A percentile compares a stretch with the other conserved stretches of the same genome.
phyloP scores from a whole-genome alignment of 108 stramenopile genomes.

The Cyclotella baltica region DNA sequence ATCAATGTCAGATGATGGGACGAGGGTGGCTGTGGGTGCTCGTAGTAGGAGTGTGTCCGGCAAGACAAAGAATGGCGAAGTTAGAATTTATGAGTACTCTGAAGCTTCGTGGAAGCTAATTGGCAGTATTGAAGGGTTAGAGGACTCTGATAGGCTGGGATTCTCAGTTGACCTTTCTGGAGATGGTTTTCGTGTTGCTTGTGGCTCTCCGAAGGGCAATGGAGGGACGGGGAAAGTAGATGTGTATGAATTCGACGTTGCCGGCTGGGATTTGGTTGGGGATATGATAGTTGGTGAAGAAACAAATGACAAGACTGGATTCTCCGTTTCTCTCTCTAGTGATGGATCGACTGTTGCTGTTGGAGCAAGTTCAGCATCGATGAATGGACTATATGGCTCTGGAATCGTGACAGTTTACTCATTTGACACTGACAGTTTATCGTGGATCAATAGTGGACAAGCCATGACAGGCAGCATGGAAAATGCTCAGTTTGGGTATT shows the following conservation, averaged over 20 bases:
- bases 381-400: conserved; percentile 3
- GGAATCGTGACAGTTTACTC: conserved; percentile 31
- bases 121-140: conserved; percentile 43
- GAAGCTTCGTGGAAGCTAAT: conserved; percentile 41
- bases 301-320: conserved; percentile 24
- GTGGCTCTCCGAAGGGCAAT: conserved; percentile 40
- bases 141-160: conserved; percentile 35
- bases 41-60: conserved; percentile 30
- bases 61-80: conserved; percentile 33
- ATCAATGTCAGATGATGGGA: conserved; percentile 39
- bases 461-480: conserved; percentile 3
- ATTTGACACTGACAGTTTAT: not conserved
- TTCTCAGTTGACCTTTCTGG: conserved; percentile 39
- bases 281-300: conserved; percentile 11
- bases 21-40: conserved; percentile 38
- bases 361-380: conserved; percentile 25
- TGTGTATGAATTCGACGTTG: conserved; percentile 30
- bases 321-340: conserved; percentile 29
- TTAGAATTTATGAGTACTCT: conserved; percentile 28
- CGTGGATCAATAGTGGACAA: conserved; percentile 26
- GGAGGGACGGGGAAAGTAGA: conserved; percentile 29
- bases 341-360: conserved; percentile 31
- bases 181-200: conserved; percentile 40
- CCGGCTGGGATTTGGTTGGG: conserved; percentile 28
- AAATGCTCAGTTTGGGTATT: conserved; percentile 34